Evolutionary conservation across 495 filamentous ascomycete genomes (phyloP).

Genomic region (Acidiella bohemica): DNA sequence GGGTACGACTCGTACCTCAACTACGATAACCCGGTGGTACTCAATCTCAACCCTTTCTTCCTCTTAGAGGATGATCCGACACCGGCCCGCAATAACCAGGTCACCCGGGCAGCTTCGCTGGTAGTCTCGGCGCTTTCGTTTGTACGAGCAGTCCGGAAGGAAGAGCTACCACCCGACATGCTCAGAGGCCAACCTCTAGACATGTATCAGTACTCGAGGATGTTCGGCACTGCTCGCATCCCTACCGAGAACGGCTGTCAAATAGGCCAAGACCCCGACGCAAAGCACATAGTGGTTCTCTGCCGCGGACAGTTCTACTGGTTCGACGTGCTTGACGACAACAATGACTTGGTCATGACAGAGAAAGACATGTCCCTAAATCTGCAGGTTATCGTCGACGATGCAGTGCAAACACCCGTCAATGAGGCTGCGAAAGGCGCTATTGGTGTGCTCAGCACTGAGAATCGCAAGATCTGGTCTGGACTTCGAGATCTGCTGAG

Average conservation of each 20-base stretch:
- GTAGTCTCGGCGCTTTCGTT: conserved; percentile 84
- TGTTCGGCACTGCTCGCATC: conserved; percentile 90
- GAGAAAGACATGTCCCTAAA: conserved; percentile 91
- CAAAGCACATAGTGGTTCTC: conserved; percentile 86
- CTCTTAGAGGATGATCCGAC: conserved; percentile 95
- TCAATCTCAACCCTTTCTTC: conserved; percentile 97
- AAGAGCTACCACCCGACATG: conserved; percentile 85
- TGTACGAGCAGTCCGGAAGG: conserved; percentile 80
- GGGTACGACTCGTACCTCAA: conserved; percentile 99
- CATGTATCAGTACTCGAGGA: conserved; percentile 96
- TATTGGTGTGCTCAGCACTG: conserved; percentile 83
- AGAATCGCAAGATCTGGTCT: conserved; percentile 94
- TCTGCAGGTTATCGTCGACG: conserved; percentile 79
- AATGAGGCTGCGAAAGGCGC: conserved; percentile 91
- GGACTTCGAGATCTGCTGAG: conserved; percentile 79
- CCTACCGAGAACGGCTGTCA: conserved; percentile 92
- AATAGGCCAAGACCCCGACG: conserved; percentile 79
- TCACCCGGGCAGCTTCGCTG: conserved; percentile 84
- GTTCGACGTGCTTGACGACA: conserved; percentile 94
- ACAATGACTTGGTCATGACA: conserved; percentile 90
- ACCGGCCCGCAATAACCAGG: conserved; percentile 87
- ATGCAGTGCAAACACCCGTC: conserved; percentile 76
- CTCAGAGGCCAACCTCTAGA: conserved; percentile 68
- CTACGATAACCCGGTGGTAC: conserved; percentile 92
- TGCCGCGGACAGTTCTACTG: conserved; percentile 97